Percentiles rank a stretch among this genome's conserved stretches.
These are phyloP conservation scores for Neurospora cerealis DNA, from an alignment of 495 filamentous ascomycete genomes.

Conservation along the genomic window DNA sequence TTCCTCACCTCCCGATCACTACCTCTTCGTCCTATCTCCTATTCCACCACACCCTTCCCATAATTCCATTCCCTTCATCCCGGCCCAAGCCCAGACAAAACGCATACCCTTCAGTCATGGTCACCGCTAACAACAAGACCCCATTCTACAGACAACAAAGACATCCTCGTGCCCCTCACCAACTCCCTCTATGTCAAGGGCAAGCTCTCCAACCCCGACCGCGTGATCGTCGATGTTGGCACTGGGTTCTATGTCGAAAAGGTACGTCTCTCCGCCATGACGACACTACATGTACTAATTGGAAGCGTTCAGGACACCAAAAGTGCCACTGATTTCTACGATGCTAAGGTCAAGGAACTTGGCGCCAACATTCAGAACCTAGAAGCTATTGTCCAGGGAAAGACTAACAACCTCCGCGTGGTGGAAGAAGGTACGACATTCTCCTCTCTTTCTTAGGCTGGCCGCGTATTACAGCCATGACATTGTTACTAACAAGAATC, in stretches of 20 bases:
- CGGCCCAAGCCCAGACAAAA: background rate
- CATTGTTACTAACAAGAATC: background rate
- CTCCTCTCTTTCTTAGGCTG: background rate
- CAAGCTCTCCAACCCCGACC: constrained; percentile 60
- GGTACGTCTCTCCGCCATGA: constrained; percentile 29
- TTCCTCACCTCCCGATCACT: background rate
- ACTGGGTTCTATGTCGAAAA: constrained; percentile 98
- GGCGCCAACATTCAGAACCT: constrained; percentile 70
- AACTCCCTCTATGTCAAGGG: constrained; percentile 91
- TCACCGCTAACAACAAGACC: background rate
- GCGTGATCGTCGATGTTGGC: constrained; percentile 88
- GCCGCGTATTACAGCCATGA: background rate
- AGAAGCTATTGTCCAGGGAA: constrained; percentile 76
- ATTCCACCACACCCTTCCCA: background rate
- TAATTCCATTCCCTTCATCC: background rate
- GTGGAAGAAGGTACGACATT: constrained; percentile 71
- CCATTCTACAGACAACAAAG: constrained; percentile 32
- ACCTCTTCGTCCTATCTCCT: background rate
- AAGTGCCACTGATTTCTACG: constrained; percentile 78
- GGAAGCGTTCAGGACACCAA: constrained; percentile 41
- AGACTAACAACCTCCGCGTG: constrained; percentile 71
- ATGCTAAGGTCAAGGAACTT: constrained; percentile 71
- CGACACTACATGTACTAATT: constrained; percentile 1
- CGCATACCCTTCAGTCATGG: background rate
- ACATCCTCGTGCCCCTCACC: constrained; percentile 83